Evolutionary conservation across 306 rosid genomes (phyloP).

Genomic region (Acacia acuminata): DNA sequence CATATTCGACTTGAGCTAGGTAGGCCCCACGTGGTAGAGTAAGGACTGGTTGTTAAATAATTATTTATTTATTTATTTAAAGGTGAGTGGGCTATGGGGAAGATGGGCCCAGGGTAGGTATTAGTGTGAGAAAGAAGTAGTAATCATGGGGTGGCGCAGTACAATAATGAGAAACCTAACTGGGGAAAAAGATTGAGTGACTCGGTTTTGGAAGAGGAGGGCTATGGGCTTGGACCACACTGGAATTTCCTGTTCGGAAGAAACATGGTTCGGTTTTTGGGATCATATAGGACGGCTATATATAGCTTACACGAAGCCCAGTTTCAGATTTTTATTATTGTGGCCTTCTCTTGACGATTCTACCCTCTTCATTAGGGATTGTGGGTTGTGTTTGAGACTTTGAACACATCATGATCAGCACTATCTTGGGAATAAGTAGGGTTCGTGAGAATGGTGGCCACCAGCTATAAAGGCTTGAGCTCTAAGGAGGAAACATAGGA

Average conservation of each 20-base stretch:
- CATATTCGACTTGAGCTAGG: neutral
- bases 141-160: neutral
- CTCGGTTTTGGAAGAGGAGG: neutral
- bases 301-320: neutral
- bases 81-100: conserved; percentile 11
- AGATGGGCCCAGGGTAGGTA: conserved; percentile 27
- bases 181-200: neutral
- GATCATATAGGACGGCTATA: neutral
- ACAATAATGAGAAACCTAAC: neutral
- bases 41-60: neutral
- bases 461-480: neutral
- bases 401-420: neutral
- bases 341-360: neutral
- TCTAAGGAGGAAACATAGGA: neutral
- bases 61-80: neutral
- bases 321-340: neutral
- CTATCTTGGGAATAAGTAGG: neutral
- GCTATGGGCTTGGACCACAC: conserved; percentile 36
- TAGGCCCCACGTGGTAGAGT: neutral
- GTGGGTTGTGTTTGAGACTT: neutral
- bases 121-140: conserved; percentile 10
- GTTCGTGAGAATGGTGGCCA: neutral
- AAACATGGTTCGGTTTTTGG: neutral
- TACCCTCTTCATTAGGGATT: neutral
- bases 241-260: neutral